phyloP scores from a whole-genome alignment of 1,284 basidiomycete genomes.

The Irpex sp. region DNA sequence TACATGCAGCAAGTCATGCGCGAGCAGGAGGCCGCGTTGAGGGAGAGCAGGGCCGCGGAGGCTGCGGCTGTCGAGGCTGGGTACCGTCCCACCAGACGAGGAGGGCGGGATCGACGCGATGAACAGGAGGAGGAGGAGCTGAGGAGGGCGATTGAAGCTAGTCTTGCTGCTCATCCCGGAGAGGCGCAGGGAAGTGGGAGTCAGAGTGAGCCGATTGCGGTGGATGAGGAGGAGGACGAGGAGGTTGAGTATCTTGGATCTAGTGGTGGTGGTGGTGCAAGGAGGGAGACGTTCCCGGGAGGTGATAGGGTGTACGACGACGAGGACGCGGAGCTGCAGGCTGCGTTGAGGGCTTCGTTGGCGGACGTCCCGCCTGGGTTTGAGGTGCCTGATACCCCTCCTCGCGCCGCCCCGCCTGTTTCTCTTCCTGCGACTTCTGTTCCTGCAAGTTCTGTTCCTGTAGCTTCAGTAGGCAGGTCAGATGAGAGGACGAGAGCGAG shows the following conservation, averaged over 20 bases:
- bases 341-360: conserved; percentile 80
- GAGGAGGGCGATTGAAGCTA: conserved; percentile 64
- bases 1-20: conserved; percentile 64
- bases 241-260: background rate
- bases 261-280: conserved; percentile 1
- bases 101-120: conserved; percentile 21
- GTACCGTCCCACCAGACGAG: conserved; percentile 7
- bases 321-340: conserved; percentile 82
- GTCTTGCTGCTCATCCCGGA: conserved; percentile 42
- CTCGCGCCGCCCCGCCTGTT: conserved; percentile 15
- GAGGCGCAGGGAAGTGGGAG: conserved; percentile 23
- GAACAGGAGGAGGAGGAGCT: conserved; percentile 59
- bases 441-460: background rate
- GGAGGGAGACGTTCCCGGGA: background rate
- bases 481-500: conserved; percentile 11
- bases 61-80: conserved; percentile 23
- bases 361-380: conserved; percentile 61
- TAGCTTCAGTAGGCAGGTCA: no score
- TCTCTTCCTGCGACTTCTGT: conserved; percentile 17
- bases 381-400: conserved; percentile 30
- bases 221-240: conserved; percentile 25
- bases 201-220: conserved; percentile 12
- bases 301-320: conserved; percentile 68
- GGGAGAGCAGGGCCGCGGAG: conserved; percentile 52
- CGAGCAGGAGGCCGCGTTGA: conserved; percentile 66